phyloP scores from a whole-genome alignment of 2,329 filamentous ascomycete genomes.

The Volutella citrinella region DNA sequence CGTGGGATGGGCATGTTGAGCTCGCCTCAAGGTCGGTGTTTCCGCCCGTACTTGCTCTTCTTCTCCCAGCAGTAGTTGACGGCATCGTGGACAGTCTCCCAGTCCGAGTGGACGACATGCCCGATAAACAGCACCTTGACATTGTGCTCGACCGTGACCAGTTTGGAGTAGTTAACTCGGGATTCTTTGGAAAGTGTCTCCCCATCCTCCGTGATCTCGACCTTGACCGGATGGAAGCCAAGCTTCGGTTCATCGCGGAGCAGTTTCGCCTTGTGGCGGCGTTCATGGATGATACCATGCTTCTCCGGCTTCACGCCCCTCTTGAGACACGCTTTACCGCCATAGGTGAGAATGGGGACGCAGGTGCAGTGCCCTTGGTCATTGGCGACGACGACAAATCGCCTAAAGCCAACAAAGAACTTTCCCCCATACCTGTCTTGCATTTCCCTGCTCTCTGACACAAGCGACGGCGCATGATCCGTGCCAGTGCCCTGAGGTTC shows the following conservation, averaged over 20 bases:
- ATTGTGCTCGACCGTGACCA: conserved; percentile 56
- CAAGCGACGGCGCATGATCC: conserved; percentile 24
- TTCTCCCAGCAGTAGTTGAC: conserved; percentile 49
- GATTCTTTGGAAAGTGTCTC: conserved; percentile 49
- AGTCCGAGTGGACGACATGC: conserved; percentile 37
- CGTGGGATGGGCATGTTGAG: no score
- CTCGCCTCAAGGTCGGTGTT: no score
- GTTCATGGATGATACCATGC: conserved; percentile 51
- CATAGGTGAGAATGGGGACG: conserved; percentile 58
- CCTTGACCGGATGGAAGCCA: conserved; percentile 45
- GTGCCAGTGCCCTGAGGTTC: conserved; percentile 44
- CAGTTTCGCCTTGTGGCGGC: conserved; percentile 27
- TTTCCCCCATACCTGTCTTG: conserved; percentile 33
- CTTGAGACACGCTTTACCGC: conserved; percentile 50
- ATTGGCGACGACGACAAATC: conserved; percentile 53
- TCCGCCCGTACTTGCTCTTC: no score
- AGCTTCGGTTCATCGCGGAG: conserved; percentile 43
- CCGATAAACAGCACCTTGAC: conserved; percentile 56
- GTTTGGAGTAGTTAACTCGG: conserved; percentile 56
- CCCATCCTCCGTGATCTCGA: conserved; percentile 39
- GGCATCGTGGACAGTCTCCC: conserved; percentile 39
- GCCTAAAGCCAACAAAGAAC: conserved; percentile 49
- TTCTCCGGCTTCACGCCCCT: conserved; percentile 48
- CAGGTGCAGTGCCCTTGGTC: conserved; percentile 53
- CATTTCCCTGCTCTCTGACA: conserved; percentile 32